These are phyloP conservation scores for Coccomyxa sp. DNA, from an alignment of 139 green algal genomes.

Conservation along the genomic window DNA sequence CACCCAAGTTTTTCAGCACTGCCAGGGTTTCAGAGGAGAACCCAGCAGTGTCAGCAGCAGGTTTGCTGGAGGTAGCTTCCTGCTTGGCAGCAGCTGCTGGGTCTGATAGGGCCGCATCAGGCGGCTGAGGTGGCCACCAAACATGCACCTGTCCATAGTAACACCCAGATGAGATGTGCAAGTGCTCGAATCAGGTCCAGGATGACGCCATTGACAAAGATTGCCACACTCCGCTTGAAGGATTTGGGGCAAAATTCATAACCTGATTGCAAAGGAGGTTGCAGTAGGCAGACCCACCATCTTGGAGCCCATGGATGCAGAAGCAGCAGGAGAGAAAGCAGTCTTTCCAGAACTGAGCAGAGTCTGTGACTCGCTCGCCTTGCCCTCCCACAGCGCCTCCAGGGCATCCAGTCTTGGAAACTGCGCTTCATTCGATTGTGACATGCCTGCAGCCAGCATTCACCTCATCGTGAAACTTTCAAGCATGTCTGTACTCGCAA, in stretches of 20 bases:
- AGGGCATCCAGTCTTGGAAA: background rate
- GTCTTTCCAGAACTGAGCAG: constrained; percentile 38
- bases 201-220: no score
- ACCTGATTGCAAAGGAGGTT: background rate
- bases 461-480: background rate
- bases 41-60: no score
- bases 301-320: constrained; percentile 23
- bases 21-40: no score
- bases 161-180: background rate
- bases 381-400: constrained; percentile 1
- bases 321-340: constrained; percentile 36
- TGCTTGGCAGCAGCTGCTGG: no score
- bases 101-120: no score
- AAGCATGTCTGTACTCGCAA: background rate
- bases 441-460: background rate
- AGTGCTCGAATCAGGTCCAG: no score
- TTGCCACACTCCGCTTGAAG: background rate
- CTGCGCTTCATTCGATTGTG: background rate
- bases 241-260: background rate
- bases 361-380: constrained; percentile 14
- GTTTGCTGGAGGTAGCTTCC: no score
- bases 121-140: background rate
- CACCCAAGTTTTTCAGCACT: no score
- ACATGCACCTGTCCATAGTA: background rate
- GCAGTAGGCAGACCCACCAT: constrained; percentile 48